These are phyloP conservation scores for Arthrinium phaeospermum DNA, from an alignment of 2,329 filamentous ascomycete species.

Conservation along the genomic window DNA sequence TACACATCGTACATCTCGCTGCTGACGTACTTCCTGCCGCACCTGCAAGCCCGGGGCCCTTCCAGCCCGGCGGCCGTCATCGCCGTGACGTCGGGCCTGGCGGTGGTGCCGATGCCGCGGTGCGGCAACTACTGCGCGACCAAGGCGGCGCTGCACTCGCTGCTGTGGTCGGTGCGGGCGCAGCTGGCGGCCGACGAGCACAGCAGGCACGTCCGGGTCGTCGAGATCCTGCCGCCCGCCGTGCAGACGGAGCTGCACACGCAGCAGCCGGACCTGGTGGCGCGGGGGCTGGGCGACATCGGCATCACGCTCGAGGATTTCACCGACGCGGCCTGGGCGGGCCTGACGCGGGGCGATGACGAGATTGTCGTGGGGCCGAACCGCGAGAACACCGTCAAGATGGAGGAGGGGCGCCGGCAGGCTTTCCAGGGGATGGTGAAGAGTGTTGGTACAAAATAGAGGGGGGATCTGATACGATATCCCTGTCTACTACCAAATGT, in stretches of 20 bases:
- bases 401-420: constrained; percentile 29
- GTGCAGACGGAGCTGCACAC: constrained; percentile 56
- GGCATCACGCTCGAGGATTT: constrained; percentile 49
- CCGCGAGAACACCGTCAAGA: constrained; percentile 24
- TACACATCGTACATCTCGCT: constrained; percentile 53
- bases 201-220: constrained; percentile 43
- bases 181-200: constrained; percentile 41
- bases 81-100: constrained; percentile 49
- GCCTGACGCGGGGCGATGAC: constrained; percentile 46
- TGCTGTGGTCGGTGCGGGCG: constrained; percentile 50
- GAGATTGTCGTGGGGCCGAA: constrained; percentile 39
- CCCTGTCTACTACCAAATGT: neutral
- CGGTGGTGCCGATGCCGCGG: constrained; percentile 51
- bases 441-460: neutral
- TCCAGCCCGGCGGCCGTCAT: constrained; percentile 36
- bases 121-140: constrained; percentile 58
- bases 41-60: constrained; percentile 39
- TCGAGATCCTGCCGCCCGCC: constrained; percentile 56
- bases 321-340: constrained; percentile 51
- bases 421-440: constrained; percentile 18
- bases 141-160: constrained; percentile 58
- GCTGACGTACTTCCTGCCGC: constrained; percentile 52
- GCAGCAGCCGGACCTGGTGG: constrained; percentile 43
- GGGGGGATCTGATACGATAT: neutral
- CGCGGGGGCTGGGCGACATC: constrained; percentile 38